Percentiles rank a stretch among this genome's conserved stretches.
phyloP scores from a whole-genome alignment of 148 eudicot species.

The Camellia lanceoleosa region DNA sequence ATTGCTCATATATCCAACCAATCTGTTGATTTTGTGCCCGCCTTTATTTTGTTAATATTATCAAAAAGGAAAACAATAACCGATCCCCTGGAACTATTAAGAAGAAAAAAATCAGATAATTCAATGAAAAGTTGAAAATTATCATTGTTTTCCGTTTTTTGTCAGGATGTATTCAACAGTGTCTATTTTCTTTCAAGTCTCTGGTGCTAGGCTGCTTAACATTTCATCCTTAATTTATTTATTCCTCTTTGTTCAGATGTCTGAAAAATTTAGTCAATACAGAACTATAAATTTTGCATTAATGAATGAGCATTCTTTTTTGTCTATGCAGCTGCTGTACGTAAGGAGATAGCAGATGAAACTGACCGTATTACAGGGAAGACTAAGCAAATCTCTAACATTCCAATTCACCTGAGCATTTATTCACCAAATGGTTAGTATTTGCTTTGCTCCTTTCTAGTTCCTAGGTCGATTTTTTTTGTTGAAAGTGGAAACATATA shows the following conservation, averaged over 20 bases:
- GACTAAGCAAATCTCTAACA: slow-evolving; percentile 81
- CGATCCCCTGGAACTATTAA: background rate
- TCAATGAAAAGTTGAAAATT: background rate
- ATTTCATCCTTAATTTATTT: background rate
- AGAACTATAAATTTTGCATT: too few species aligned
- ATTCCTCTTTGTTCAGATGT: background rate
- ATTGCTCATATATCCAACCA: background rate
- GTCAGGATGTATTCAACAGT: background rate
- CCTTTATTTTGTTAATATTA: background rate
- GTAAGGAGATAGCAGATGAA: slow-evolving; percentile 89
- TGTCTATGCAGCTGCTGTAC: slow-evolving; percentile 80
- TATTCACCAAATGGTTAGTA: slow-evolving; percentile 88
- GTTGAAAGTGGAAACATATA: background rate
- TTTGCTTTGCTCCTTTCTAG: background rate
- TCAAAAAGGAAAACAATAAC: background rate
- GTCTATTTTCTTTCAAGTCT: background rate
- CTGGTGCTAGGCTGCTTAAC: background rate
- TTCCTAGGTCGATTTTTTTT: background rate
- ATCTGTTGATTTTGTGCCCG: background rate
- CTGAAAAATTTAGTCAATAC: too few species aligned
- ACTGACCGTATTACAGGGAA: slow-evolving; percentile 96
- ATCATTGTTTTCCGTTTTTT: background rate
- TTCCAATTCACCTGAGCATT: slow-evolving; percentile 96
- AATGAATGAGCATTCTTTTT: background rate
- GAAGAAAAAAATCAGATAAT: background rate